Evolutionary conservation across 2,329 filamentous ascomycete species (phyloP), one percentile per base, ranked within the genome.

Genomic region (Paracamarosporium sp.): DNA sequence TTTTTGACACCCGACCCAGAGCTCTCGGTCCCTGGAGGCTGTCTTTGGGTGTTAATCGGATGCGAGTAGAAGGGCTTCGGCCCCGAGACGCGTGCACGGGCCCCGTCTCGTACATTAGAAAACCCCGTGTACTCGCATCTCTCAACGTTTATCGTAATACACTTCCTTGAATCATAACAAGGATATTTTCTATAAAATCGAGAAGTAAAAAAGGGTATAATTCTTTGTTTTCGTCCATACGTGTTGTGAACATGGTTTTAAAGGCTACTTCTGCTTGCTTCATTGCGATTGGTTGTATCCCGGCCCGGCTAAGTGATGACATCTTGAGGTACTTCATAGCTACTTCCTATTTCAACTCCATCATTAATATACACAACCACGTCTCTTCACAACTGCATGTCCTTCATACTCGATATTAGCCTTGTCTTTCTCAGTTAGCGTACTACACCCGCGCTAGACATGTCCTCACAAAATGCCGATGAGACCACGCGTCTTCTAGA

Each of bases 31-130:
- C 45, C 30, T 51, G 5, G 8, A 45, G 30, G 7, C 22, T 24
- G 20, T 36, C 15, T 1, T 20, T 24, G 30, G 17, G 15, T 44
- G 22, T 6, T 28, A 27, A 36, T 56, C 46, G 53, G 46, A 46
- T 43, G 53, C 53, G 53, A 56, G 22, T 38, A 9, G 22, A 24
- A n/a, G 28, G 33, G 24, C 33, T 28, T 55, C 53, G 53, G 53
- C 25, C 53, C 53, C 53, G 53, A 56, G 31, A 40, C 9, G 45
- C 17, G 35, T 41, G 46, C 53, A 55, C 36, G 30, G 53, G 17
- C 33, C 35, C 17, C 20, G 20, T 13, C 3, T 48, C 30, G 45
- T 48, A 31, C 4, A 38, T 36, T 36, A 36, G 45, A 36, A n/a
- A 20, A 25, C 20, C 22, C 45, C 45, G 44, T 33, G 28, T 20